Base-by-base conservation (phyloP, 2,329 filamentous ascomycete genomes). In the Sporothrix schenckii region DNA sequence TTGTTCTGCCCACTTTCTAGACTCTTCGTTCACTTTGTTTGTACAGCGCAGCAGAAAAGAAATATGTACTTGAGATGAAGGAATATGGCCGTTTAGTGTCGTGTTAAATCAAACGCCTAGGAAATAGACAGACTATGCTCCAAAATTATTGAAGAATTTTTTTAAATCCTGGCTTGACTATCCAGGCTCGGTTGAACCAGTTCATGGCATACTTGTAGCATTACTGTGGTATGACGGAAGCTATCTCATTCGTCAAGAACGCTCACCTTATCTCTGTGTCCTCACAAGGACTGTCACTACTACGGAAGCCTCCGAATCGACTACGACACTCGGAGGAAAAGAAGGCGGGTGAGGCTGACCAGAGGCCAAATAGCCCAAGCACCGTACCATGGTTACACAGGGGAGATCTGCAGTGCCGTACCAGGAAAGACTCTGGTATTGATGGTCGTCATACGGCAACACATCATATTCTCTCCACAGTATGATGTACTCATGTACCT, bases 331-430 rank as follows among this genome's bases (percentile, higher is more conserved):
- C 2, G 13, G 19, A 11, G 11, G 27, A 9, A 14, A 14, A 52
- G 3, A 4, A 39, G 47, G 47, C 14, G 47, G 19, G 47, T 21
- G 27, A 19, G 47, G 39, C 27, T 52, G 47, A 53, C 24, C 21
- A 41, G 27, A 39, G 27, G 21, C 30, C 27, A 47, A 16, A 56
- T 34, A 54, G 44, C 13, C 50, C 44, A 52, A 19, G 6, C 13
- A 21, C 21, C 27, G 65, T 66, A 66, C 50, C 65, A 67, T 24
- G 14, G 66, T 68, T 54, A n/a, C 34, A 67, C 24, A 13, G 19
- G 39, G 39, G 21, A 44, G 63, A 66, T 66, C 63, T 52, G 47
- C 63, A 52, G 61, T 21, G 27, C 61, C 27, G 19, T 66, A 66
- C 61, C 61, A 66, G 27, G 16, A 66, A 52, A 10, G 13, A 30